A percentile compares a stretch with the other conserved stretches of the same genome.
Conservation (phyloP, 2,329 filamentous ascomycete genomes). For the Aspergillus fijiensis region DNA sequence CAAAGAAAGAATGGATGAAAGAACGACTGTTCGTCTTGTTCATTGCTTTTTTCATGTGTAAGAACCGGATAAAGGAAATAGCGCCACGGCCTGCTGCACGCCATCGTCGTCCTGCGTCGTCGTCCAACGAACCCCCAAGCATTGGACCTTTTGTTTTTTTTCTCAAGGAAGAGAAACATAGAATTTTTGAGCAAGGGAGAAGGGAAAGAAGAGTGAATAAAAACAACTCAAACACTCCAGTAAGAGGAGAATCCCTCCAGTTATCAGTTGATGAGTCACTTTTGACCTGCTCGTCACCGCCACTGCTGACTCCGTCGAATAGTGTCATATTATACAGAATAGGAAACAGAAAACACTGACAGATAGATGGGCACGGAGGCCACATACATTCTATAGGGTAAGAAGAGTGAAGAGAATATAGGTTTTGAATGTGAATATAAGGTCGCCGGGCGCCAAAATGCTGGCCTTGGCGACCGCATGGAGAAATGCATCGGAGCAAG, state of each 20-base stretch:
- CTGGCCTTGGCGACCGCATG: conserved; percentile 1
- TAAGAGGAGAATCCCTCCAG: conserved; percentile 13
- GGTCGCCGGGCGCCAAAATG: conserved; percentile 7
- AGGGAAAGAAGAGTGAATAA: conserved; percentile 3
- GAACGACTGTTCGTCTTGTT: conserved; percentile 16
- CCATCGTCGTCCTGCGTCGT: conserved; percentile 11
- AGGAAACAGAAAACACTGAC: conserved; percentile 16
- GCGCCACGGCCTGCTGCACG: conserved; percentile 1
- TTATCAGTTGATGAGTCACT: conserved; percentile 19
- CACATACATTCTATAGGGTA: conserved; percentile 20
- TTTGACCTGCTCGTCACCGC: conserved; percentile 21
- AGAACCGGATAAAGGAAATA: not conserved
- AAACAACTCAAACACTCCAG: conserved; percentile 13
- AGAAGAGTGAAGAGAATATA: conserved; percentile 10
- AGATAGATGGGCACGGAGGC: conserved; percentile 11
- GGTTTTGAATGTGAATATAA: conserved; percentile 8
- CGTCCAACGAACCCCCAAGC: conserved; percentile 11
- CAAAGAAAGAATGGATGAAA: conserved; percentile 16
- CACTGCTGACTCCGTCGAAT: conserved; percentile 17
- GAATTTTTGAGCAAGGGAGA: conserved; percentile 5
- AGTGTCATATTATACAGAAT: conserved; percentile 25
- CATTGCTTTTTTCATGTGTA: conserved; percentile 10
- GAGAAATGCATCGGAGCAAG: conserved; percentile 6
- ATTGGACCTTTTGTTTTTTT: conserved; percentile 17
- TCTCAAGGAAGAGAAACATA: conserved; percentile 9